Evolutionary conservation across 2,329 filamentous ascomycete genomes (phyloP).

Genomic region (Aspergillus novofumigatus): DNA sequence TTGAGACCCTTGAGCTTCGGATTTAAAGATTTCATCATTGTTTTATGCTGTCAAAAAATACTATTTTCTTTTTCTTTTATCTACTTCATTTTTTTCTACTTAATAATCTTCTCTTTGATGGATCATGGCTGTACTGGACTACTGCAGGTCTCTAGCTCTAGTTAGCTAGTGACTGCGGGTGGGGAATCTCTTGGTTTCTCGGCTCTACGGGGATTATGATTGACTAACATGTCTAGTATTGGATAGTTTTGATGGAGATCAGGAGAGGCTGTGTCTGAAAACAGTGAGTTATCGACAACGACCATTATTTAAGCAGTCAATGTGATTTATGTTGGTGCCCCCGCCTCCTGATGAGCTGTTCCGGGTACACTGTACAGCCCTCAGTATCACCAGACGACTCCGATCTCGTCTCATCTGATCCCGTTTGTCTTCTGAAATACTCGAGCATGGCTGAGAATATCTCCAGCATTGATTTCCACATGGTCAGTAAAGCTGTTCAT

Average conservation of each 20-base stretch:
- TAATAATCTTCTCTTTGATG: not conserved
- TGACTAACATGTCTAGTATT: not conserved
- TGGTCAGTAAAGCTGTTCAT: too few species aligned
- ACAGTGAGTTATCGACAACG: not conserved
- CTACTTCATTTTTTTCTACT: not conserved
- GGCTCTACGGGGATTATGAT: not conserved
- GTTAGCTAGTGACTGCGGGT: not conserved
- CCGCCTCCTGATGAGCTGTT: not conserved
- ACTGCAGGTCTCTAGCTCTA: not conserved
- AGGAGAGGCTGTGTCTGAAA: not conserved
- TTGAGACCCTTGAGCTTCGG: not conserved
- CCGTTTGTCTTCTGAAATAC: not conserved
- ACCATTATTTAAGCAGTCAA: not conserved
- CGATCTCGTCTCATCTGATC: not conserved
- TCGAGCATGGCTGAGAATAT: not conserved
- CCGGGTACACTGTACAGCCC: not conserved
- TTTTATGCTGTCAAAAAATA: not conserved
- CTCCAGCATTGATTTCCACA: not conserved
- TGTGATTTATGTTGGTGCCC: not conserved
- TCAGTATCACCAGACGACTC: not conserved
- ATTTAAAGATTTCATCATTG: not conserved
- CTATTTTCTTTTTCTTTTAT: not conserved
- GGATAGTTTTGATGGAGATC: not conserved
- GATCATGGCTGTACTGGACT: not conserved
- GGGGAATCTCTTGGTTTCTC: not conserved